A percentile compares a stretch with the other conserved stretches of the same genome.
Conservation (phyloP, 2,329 filamentous ascomycete species). For the Erysiphe pulchra region DNA sequence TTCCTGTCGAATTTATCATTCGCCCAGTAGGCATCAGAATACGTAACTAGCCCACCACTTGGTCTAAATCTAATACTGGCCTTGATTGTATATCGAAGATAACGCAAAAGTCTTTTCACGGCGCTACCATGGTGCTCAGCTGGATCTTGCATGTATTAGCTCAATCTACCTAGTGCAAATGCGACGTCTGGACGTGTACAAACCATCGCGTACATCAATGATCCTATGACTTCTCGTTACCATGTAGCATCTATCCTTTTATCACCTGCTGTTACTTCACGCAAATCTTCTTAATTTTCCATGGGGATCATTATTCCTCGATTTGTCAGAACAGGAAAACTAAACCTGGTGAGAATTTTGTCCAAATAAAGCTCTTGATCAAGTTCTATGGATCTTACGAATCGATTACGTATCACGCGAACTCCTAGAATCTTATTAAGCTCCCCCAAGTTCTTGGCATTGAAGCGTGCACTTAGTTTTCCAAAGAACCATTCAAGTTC, state of each 20-base stretch:
- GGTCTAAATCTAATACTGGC: neutral
- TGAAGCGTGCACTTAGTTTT: neutral
- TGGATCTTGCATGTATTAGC: neutral
- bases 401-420: neutral
- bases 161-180: neutral
- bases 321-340: neutral
- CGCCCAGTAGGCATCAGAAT: neutral
- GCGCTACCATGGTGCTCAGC: neutral
- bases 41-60: neutral
- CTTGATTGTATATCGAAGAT: neutral
- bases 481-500: neutral
- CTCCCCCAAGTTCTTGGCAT: neutral
- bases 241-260: neutral
- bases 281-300: neutral
- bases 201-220: neutral
- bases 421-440: neutral
- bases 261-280: neutral
- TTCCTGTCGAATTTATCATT: neutral
- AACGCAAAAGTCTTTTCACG: neutral
- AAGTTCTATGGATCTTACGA: neutral
- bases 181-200: neutral
- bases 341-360: neutral
- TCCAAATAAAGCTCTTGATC: neutral
- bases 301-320: neutral
- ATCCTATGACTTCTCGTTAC: neutral